These are phyloP conservation scores for Alternaria sp. DNA, from an alignment of 2,329 filamentous ascomycete genomes.

Conservation along the genomic window DNA sequence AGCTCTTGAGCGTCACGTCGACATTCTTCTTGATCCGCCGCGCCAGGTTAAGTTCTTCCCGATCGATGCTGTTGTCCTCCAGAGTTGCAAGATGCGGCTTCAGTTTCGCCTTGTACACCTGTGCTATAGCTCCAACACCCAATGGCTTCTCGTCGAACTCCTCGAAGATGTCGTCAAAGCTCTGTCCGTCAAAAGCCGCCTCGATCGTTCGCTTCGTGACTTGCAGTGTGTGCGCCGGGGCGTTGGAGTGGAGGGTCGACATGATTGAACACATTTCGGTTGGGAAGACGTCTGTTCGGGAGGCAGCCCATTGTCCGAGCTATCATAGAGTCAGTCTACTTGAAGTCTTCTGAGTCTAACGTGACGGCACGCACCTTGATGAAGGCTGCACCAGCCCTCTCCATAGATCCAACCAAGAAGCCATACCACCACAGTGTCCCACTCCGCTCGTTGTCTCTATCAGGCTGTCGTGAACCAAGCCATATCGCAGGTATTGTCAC, in stretches of 20 bases:
- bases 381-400: slow-evolving; percentile 90
- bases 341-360: neutral
- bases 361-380: slow-evolving; percentile 73
- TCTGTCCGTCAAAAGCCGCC: slow-evolving; percentile 78
- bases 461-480: slow-evolving; percentile 69
- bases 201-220: slow-evolving; percentile 80
- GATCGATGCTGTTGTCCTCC: slow-evolving; percentile 61
- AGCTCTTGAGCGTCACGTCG: slow-evolving; percentile 83
- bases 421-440: slow-evolving; percentile 95
- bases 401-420: slow-evolving; percentile 88
- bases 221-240: slow-evolving; percentile 85
- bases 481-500: slow-evolving; percentile 79
- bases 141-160: slow-evolving; percentile 90
- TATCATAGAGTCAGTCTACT: slow-evolving; percentile 47
- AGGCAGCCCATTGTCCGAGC: slow-evolving; percentile 98
- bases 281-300: slow-evolving; percentile 94
- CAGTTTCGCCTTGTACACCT: slow-evolving; percentile 95
- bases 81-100: slow-evolving; percentile 76
- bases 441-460: slow-evolving; percentile 74
- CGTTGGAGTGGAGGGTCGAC: slow-evolving; percentile 93
- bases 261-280: slow-evolving; percentile 89
- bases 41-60: slow-evolving; percentile 63
- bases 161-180: slow-evolving; percentile 91
- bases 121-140: slow-evolving; percentile 93
- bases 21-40: slow-evolving; percentile 80